Evolutionary conservation across 441 rosid genomes (phyloP).

Genomic region (Populus hybrid): DNA sequence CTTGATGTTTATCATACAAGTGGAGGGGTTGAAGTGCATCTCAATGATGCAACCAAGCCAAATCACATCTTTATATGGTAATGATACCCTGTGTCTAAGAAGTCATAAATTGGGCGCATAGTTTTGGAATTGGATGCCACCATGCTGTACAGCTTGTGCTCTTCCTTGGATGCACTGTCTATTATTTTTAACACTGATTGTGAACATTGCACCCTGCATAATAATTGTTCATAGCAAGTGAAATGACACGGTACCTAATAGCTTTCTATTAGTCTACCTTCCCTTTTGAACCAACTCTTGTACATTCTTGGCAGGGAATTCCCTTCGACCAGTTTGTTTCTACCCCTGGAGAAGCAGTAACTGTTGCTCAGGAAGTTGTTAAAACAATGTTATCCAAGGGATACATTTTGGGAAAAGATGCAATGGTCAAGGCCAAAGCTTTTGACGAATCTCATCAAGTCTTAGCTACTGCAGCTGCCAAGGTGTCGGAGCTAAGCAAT

Average conservation of each 20-base stretch:
- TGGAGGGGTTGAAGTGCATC: too few relatives aligned
- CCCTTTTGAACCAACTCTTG: background rate
- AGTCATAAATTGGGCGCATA: background rate
- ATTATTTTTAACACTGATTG: background rate
- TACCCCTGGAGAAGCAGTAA: slow-evolving; percentile 49
- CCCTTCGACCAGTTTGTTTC: slow-evolving; percentile 42
- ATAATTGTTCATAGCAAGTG: background rate
- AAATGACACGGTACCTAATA: background rate
- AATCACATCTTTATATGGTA: background rate
- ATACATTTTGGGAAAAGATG: slow-evolving; percentile 72
- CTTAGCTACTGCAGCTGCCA: slow-evolving; percentile 67
- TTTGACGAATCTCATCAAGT: slow-evolving; percentile 69
- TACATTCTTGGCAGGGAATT: slow-evolving; percentile 31
- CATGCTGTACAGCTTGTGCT: background rate
- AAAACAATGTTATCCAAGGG: slow-evolving; percentile 75
- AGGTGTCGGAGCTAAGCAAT: slow-evolving; percentile 59
- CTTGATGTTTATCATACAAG: background rate
- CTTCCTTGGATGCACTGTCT: background rate
- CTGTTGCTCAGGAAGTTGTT: slow-evolving; percentile 74
- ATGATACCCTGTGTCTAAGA: too few relatives aligned
- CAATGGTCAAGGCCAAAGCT: slow-evolving; percentile 59
- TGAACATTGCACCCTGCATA: background rate
- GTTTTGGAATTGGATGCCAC: background rate
- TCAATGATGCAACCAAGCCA: background rate
- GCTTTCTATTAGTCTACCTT: background rate